Base-by-base conservation (phyloP, 352 stramenopile species). In the Phytopythium mirpurense region DNA sequence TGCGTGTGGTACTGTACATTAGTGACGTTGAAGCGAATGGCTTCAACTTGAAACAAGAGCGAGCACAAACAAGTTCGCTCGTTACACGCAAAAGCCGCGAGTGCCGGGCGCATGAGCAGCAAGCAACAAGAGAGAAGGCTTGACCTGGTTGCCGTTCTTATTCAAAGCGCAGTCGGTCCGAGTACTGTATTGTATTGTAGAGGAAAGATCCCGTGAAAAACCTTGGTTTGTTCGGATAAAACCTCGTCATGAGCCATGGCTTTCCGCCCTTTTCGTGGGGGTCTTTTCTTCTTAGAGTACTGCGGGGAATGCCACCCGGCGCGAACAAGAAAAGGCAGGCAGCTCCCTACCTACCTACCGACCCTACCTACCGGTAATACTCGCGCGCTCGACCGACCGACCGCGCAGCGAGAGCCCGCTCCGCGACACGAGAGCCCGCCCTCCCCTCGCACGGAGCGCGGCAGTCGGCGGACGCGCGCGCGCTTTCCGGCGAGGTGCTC, bases 311-410 rank as follows among this genome's bases (percentile, higher is more conserved):
- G 41, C 41, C 41, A 23, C 41, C 21, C 23, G 29, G 41, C 3
- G 24, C 23, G 41, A 47, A 47, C 41, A 32, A 47, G 41, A 23
- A 47, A 47, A 47, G 41, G 41, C 41, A 47, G 41, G 5, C 5
- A 9, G 29, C 1, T n/a, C 24, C 14, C 14, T 12, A 19, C n/a
- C n/a, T n/a, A n/a, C n/a, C n/a, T n/a, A n/a, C n/a, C n/a, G n/a
- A n/a, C n/a, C n/a, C n/a, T n/a, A n/a, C n/a, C n/a, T n/a, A n/a
- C n/a, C n/a, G n/a, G n/a, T n/a, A n/a, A n/a, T n/a, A n/a, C n/a
- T n/a, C n/a, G n/a, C 11, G 24, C 37, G 37, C n/a, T 15, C 3
- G 41, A 47, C 41, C 23, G 41, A 18, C 36, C 36, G 4, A 41
- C 23, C 18, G 36, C 18, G 11, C n/a, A n/a, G n/a, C n/a, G 12